Evolutionary conservation across 1,284 basidiomycete genomes (phyloP).

Genomic region (Ceratobasidium sp.): DNA sequence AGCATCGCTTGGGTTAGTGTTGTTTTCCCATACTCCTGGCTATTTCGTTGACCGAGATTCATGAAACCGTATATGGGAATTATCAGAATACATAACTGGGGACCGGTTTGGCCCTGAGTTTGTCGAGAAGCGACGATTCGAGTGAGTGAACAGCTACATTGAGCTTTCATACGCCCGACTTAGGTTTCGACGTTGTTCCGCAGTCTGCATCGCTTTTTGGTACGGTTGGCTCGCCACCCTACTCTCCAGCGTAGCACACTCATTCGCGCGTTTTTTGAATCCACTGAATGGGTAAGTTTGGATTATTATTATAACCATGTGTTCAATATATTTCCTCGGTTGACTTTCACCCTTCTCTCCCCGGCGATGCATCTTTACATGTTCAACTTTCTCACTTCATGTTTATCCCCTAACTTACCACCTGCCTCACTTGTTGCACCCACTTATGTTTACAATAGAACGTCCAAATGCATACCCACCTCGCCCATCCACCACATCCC

Average conservation of each 20-base stretch:
- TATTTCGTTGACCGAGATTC: neutral
- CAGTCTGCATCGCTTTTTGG: constrained; percentile 92
- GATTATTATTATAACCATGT: neutral
- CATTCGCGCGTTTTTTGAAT: constrained; percentile 92
- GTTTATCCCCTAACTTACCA: constrained; percentile 6
- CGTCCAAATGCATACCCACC: constrained; percentile 94
- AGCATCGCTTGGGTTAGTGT: constrained; percentile 88
- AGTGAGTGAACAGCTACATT: constrained; percentile 69
- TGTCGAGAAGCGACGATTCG: constrained; percentile 88
- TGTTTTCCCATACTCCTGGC: neutral
- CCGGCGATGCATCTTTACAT: neutral
- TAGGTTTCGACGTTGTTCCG: neutral
- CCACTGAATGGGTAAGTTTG: constrained; percentile 91
- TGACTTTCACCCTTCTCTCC: neutral
- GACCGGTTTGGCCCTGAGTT: constrained; percentile 98
- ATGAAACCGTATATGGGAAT: constrained; percentile 2
- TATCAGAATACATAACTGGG: constrained; percentile 92
- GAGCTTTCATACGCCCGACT: neutral
- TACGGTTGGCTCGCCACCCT: constrained; percentile 91
- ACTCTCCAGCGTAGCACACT: constrained; percentile 93
- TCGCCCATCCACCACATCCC: constrained; percentile 85
- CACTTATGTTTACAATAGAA: constrained; percentile 63
- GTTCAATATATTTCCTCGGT: constrained; percentile 4
- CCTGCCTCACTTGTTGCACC: neutral
- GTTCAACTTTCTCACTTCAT: neutral